Evolutionary conservation across 2,329 filamentous ascomycete genomes (phyloP).

Genomic region (Talaromyces pinophilus): DNA sequence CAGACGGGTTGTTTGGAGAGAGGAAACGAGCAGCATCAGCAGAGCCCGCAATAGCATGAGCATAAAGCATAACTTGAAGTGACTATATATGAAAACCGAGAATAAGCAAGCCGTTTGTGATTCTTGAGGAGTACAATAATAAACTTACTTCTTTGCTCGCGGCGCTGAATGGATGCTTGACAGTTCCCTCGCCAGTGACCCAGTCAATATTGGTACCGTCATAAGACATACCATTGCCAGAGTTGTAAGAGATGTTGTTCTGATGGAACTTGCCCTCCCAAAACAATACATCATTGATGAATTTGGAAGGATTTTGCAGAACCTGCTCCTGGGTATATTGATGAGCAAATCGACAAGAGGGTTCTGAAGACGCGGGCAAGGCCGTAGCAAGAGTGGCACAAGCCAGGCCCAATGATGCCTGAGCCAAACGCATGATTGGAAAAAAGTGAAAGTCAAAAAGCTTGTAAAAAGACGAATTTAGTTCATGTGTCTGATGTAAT

Average conservation of each 20-base stretch:
- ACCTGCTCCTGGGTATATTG: conserved; percentile 31
- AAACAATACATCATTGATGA: conserved; percentile 43
- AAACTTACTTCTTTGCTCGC: conserved; percentile 38
- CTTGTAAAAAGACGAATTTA: neutral
- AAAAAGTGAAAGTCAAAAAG: neutral
- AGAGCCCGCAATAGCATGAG: conserved; percentile 44
- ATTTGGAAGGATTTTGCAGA: conserved; percentile 32
- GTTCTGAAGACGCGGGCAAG: neutral
- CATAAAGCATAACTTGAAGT: conserved; percentile 49
- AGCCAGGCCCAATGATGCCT: neutral
- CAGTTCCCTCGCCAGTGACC: conserved; percentile 35
- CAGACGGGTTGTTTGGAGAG: conserved; percentile 35
- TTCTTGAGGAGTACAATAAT: neutral
- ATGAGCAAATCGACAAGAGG: conserved; percentile 30
- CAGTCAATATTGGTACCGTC: conserved; percentile 34
- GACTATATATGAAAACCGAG: conserved; percentile 30
- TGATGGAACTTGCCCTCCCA: conserved; percentile 52
- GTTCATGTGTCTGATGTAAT: neutral
- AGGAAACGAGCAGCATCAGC: conserved; percentile 44
- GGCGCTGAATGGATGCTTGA: conserved; percentile 40
- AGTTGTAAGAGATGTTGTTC: conserved; percentile 46
- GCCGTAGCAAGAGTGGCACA: conserved; percentile 6
- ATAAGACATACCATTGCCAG: conserved; percentile 47
- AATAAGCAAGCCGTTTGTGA: neutral
- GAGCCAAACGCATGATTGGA: neutral